Percentiles rank a stretch among this genome's conserved stretches.
phyloP scores from a whole-genome alignment of 805 yeast species.

The Ogataea saltuana region DNA sequence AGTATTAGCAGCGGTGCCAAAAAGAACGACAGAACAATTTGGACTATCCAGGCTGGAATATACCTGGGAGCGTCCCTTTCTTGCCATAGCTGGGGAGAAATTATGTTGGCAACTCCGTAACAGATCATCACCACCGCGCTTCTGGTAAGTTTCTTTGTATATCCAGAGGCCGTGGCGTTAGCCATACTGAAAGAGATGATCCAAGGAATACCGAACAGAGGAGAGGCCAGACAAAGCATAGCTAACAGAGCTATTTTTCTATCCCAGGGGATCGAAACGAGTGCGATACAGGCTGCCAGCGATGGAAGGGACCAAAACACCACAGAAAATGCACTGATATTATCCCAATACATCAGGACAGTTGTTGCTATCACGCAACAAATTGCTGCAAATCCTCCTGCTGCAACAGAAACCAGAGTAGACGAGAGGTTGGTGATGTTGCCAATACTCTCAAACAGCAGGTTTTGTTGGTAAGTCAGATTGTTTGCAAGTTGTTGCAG shows the following conservation, averaged over 20 bases:
- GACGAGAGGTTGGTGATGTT: conserved; percentile 41
- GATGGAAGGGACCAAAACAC: conserved; percentile 32
- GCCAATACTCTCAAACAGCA: conserved; percentile 46
- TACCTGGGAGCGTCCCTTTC: conserved; percentile 48
- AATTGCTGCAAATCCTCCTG: conserved; percentile 48
- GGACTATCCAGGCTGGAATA: conserved; percentile 54
- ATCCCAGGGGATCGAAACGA: conserved; percentile 45
- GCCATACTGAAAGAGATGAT: conserved; percentile 30
- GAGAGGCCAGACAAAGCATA: conserved; percentile 47
- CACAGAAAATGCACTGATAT: conserved; percentile 4
- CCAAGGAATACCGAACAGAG: conserved; percentile 37
- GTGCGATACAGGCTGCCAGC: conserved; percentile 44
- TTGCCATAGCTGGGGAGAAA: conserved; percentile 59
- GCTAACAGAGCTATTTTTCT: conserved; percentile 48
- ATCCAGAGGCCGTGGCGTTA: conserved; percentile 42
- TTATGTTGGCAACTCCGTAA: conserved; percentile 50
- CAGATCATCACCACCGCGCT: conserved; percentile 49
- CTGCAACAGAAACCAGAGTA: conserved; percentile 53
- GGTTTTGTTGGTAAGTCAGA: conserved; percentile 37
- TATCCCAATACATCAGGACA: conserved; percentile 40
- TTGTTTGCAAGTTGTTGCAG: conserved; percentile 25
- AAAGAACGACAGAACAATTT: conserved; percentile 50
- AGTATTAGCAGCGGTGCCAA: conserved; percentile 46
- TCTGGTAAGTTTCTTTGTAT: conserved; percentile 53
- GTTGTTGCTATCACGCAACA: conserved; percentile 37